A percentile compares a stretch with the other conserved stretches of the same genome.
phyloP scores from a whole-genome alignment of 2,329 filamentous ascomycete species.

The Coniosporium tulheliwenetii region DNA sequence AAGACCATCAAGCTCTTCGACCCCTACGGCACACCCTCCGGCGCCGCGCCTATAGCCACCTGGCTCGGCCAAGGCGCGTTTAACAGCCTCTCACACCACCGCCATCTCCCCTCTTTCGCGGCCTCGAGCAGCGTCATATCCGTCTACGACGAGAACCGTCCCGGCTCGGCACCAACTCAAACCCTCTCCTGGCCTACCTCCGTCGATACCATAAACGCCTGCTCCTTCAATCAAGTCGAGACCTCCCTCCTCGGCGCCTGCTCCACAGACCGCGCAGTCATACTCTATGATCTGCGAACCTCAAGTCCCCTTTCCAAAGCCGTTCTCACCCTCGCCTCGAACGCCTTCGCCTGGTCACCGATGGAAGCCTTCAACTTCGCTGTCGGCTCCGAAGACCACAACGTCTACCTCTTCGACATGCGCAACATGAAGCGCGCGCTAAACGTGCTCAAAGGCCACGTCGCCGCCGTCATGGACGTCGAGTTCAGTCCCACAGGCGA shows the following conservation, averaged over 20 bases:
- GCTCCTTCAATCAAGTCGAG: constrained; percentile 88
- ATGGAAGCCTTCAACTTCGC: constrained; percentile 96
- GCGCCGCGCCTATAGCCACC: constrained; percentile 60
- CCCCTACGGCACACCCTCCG: constrained; percentile 58
- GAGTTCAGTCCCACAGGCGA: constrained; percentile 91
- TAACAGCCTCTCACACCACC: constrained; percentile 70
- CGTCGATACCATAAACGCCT: constrained; percentile 75
- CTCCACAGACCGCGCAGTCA: constrained; percentile 69
- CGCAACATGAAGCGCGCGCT: constrained; percentile 74
- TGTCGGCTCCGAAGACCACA: constrained; percentile 87
- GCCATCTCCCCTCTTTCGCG: constrained; percentile 64
- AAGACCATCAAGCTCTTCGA: constrained; percentile 82
- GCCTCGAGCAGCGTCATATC: constrained; percentile 63
- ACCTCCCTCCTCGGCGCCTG: constrained; percentile 79
- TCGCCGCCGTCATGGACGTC: constrained; percentile 87
- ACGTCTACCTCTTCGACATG: constrained; percentile 87
- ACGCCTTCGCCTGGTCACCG: constrained; percentile 82
- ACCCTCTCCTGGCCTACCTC: constrained; percentile 75
- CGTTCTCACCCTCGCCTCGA: constrained; percentile 66
- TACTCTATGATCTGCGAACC: constrained; percentile 86
- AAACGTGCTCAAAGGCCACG: constrained; percentile 82
- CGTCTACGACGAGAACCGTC: constrained; percentile 74
- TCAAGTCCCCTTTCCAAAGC: constrained; percentile 69
- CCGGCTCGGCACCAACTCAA: constrained; percentile 63
- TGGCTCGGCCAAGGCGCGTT: constrained; percentile 77